Percentiles rank a stretch among this genome's conserved stretches.
Conservation (phyloP, 495 filamentous ascomycete genomes). For the Chaetomium fimeti region DNA sequence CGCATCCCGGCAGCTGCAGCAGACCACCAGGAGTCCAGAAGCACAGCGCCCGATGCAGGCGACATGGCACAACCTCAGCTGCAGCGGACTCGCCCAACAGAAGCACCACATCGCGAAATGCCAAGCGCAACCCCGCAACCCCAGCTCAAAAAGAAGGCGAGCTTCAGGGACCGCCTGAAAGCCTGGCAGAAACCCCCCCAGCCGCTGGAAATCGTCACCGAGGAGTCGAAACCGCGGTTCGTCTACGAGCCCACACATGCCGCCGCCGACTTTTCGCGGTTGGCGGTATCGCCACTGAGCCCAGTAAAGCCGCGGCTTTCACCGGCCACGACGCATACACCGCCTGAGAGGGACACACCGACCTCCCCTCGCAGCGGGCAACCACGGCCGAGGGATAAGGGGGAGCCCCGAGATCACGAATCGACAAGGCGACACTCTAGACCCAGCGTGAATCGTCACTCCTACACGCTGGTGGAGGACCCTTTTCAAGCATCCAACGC, state of each 20-base stretch:
- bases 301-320: slow-evolving; percentile 2
- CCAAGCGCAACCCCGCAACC: slow-evolving; percentile 20
- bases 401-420: not conserved
- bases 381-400: not conserved
- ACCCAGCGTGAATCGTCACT: not conserved
- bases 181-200: slow-evolving; percentile 23
- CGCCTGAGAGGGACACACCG: slow-evolving; percentile 11
- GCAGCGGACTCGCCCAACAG: slow-evolving; percentile 4
- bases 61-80: slow-evolving; percentile 20
- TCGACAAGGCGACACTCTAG: not conserved
- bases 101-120: slow-evolving; percentile 20
- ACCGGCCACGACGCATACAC: slow-evolving; percentile 10
- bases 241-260: slow-evolving; percentile 36
- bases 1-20: slow-evolving; percentile 2
- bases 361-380: not conserved
- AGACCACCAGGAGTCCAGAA: not conserved
- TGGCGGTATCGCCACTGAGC: slow-evolving; percentile 21
- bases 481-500: slow-evolving; percentile 8
- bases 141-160: slow-evolving; percentile 29
- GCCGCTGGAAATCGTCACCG: slow-evolving; percentile 4
- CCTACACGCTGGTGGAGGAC: slow-evolving; percentile 14
- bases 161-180: slow-evolving; percentile 31
- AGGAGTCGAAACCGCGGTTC: slow-evolving; percentile 23
- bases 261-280: slow-evolving; percentile 33
- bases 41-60: slow-evolving; percentile 8